Percentiles rank a stretch among this genome's conserved stretches.
phyloP scores from a whole-genome alignment of 495 filamentous ascomycete genomes.

The Margaritispora aquatica region DNA sequence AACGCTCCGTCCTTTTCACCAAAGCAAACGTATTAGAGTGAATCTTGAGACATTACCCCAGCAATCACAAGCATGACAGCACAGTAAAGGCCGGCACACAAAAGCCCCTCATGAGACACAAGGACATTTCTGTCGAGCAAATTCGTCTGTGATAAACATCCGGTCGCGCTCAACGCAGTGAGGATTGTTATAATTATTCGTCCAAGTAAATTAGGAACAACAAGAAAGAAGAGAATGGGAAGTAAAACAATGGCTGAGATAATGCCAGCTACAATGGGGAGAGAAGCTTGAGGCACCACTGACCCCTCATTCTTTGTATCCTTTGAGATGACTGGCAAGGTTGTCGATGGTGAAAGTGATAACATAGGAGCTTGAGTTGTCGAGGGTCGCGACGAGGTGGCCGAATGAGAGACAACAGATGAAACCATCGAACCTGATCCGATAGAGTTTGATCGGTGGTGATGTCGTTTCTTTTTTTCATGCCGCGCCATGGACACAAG shows the following conservation, averaged over 20 bases:
- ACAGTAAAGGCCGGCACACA: constrained; percentile 34
- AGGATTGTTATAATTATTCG: constrained; percentile 44
- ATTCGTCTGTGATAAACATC: constrained; percentile 26
- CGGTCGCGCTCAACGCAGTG: constrained; percentile 27
- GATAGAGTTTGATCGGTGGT: neutral
- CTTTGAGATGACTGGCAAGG: neutral
- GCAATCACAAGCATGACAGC: constrained; percentile 38
- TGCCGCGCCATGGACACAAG: constrained; percentile 48
- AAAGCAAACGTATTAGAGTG: neutral
- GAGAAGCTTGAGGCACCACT: neutral
- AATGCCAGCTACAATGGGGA: constrained; percentile 41
- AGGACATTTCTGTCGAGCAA: constrained; percentile 20
- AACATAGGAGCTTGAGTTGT: neutral
- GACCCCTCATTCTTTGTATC: neutral
- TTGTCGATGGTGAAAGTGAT: neutral
- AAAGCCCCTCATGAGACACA: constrained; percentile 24
- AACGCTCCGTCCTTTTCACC: neutral
- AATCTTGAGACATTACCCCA: constrained; percentile 26
- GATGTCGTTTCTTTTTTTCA: neutral
- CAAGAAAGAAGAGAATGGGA: constrained; percentile 52
- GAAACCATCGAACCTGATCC: neutral
- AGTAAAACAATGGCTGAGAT: constrained; percentile 49
- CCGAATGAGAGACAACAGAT: neutral
- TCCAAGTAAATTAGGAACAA: constrained; percentile 47
- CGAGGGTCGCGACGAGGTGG: neutral